Evolutionary conservation across 1,284 basidiomycete species (phyloP).

Genomic region (Malassezia psittaci): DNA sequence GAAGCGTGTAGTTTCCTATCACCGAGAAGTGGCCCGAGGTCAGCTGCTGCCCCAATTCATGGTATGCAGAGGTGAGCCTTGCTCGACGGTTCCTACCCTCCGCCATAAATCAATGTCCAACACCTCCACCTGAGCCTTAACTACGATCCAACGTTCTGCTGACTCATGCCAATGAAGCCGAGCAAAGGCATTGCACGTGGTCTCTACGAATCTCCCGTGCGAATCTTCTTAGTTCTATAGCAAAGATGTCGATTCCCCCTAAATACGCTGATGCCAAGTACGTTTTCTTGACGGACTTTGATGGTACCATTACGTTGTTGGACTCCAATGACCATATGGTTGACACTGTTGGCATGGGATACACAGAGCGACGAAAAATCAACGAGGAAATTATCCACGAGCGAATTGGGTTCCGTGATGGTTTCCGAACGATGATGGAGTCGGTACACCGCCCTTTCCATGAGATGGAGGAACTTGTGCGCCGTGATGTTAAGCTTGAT

Average conservation of each 20-base stretch:
- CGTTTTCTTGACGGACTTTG: slow-evolving; percentile 46
- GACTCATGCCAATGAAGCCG: not conserved
- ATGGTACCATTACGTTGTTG: slow-evolving; percentile 40
- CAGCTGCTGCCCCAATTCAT: slow-evolving; percentile 89
- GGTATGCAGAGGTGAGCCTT: slow-evolving; percentile 76
- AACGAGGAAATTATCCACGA: slow-evolving; percentile 45
- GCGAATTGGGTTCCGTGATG: slow-evolving; percentile 41
- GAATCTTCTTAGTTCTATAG: too few relatives aligned
- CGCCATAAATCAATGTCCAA: not conserved
- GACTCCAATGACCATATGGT: slow-evolving; percentile 49
- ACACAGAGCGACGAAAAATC: slow-evolving; percentile 45
- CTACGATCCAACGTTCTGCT: not conserved
- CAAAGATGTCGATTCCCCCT: slow-evolving; percentile 4
- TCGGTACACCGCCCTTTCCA: slow-evolving; percentile 39
- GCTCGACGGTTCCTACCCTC: slow-evolving; percentile 7
- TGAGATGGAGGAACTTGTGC: slow-evolving; percentile 44
- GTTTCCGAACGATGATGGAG: slow-evolving; percentile 45
- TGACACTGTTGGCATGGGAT: slow-evolving; percentile 46
- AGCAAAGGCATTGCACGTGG: not conserved
- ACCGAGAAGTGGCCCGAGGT: slow-evolving; percentile 76
- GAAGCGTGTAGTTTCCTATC: slow-evolving; percentile 88
- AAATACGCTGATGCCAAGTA: slow-evolving; percentile 43
- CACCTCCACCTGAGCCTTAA: not conserved
- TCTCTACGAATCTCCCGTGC: too few relatives aligned
- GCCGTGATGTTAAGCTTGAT: slow-evolving; percentile 42